Conservation (phyloP, 2,329 filamentous ascomycete genomes). For the Hypoxylon sp. region DNA sequence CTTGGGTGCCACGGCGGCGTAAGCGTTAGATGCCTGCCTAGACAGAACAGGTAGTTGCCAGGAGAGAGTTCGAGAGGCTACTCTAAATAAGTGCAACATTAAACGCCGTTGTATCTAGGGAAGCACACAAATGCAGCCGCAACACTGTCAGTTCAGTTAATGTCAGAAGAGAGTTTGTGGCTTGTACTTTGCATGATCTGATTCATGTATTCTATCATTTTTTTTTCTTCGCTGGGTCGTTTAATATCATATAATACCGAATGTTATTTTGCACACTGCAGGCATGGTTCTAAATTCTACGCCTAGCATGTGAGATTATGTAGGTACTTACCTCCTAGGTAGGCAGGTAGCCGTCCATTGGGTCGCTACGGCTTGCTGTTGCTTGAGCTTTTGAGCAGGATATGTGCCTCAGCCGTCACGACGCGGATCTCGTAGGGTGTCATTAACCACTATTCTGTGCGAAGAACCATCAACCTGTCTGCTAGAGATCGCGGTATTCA, state of each 20-base stretch:
- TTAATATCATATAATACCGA: neutral
- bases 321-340: too few relatives aligned
- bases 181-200: conserved; percentile 3
- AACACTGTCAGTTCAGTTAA: neutral
- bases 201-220: neutral
- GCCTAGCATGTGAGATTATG: neutral
- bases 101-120: neutral
- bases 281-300: neutral
- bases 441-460: neutral
- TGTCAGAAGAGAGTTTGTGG: neutral
- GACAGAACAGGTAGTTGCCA: neutral
- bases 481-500: neutral
- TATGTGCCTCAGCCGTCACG: neutral
- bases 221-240: neutral
- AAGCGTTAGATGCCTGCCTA: neutral
- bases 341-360: too few relatives aligned
- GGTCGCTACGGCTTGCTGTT: neutral
- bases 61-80: neutral
- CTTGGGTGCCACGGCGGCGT: neutral
- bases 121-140: neutral
- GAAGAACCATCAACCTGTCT: neutral
- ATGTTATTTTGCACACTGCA: too few relatives aligned
- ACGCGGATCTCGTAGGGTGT: neutral
- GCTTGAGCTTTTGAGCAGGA: neutral
- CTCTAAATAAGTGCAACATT: neutral